Evolutionary conservation across 345 rosid species (phyloP).

Genomic region (Citropsis articulata): DNA sequence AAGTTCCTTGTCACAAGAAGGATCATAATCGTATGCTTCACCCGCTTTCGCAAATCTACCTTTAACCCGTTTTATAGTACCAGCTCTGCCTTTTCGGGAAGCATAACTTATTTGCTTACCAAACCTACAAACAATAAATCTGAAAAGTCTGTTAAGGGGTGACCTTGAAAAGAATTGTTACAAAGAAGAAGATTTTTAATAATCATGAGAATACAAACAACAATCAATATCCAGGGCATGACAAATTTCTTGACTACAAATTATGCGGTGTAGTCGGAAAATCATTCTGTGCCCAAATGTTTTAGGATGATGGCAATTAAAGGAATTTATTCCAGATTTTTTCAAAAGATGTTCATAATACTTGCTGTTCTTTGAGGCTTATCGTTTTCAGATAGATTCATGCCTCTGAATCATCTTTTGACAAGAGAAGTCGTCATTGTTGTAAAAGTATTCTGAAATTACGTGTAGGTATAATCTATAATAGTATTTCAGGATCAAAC

Average conservation of each 20-base stretch:
- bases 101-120: slow-evolving; percentile 87
- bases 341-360: not conserved
- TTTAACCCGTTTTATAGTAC: slow-evolving; percentile 82
- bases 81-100: slow-evolving; percentile 89
- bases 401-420: not conserved
- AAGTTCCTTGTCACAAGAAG: slow-evolving; percentile 35
- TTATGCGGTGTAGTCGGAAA: too few relatives aligned
- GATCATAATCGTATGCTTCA: slow-evolving; percentile 76
- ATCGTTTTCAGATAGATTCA: not conserved
- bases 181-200: not conserved
- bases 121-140: slow-evolving; percentile 42
- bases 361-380: not conserved
- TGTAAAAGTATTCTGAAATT: not conserved
- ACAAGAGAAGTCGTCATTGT: not conserved
- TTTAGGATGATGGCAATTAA: not conserved
- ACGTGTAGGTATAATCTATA: not conserved
- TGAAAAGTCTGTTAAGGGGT: slow-evolving; percentile 5
- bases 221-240: not conserved
- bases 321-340: not conserved
- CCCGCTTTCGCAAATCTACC: slow-evolving; percentile 94
- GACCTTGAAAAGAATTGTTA: not conserved
- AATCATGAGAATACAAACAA: not conserved
- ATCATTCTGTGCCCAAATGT: too few relatives aligned
- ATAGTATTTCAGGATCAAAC: not conserved
- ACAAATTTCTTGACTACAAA: too few relatives aligned